These are phyloP conservation scores for Penicillium robsamsonii DNA, from an alignment of 495 filamentous ascomycete species.

Conservation along the genomic window DNA sequence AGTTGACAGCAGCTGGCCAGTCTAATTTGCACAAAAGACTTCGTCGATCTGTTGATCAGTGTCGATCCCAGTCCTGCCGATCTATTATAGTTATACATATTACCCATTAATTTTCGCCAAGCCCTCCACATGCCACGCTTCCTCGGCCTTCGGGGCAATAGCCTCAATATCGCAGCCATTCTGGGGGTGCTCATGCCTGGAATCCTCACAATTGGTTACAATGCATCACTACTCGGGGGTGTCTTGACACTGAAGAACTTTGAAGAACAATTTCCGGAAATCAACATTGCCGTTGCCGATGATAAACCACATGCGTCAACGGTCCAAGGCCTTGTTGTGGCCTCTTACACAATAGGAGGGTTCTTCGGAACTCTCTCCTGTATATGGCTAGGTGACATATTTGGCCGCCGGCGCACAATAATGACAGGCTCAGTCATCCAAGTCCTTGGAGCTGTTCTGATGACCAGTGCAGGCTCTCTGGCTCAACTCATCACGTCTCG, in stretches of 20 bases:
- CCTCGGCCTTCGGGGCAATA: slow-evolving; percentile 28
- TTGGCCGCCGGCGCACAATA: slow-evolving; percentile 57
- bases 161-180: slow-evolving; percentile 26
- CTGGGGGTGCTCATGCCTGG: slow-evolving; percentile 29
- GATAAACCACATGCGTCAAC: slow-evolving; percentile 17
- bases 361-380: slow-evolving; percentile 55
- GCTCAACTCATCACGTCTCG: slow-evolving; percentile 58
- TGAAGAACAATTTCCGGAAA: slow-evolving; percentile 22
- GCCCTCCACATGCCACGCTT: slow-evolving; percentile 20
- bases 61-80: slow-evolving; percentile 22
- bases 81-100: slow-evolving; percentile 13
- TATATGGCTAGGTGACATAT: slow-evolving; percentile 52
- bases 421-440: slow-evolving; percentile 53
- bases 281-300: slow-evolving; percentile 16
- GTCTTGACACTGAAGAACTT: slow-evolving; percentile 22
- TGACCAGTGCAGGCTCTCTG: slow-evolving; percentile 49
- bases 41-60: slow-evolving; percentile 9
- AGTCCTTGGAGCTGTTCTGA: slow-evolving; percentile 55
- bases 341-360: slow-evolving; percentile 58
- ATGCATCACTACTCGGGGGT: slow-evolving; percentile 24
- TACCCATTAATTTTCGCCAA: background rate
- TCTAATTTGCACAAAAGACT: background rate
- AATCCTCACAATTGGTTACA: slow-evolving; percentile 26
- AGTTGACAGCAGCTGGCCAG: background rate
- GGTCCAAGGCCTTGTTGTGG: slow-evolving; percentile 45